Evolutionary conservation across 2,329 filamentous ascomycete species (phyloP).

Genomic region (Aspergillus tanneri): DNA sequence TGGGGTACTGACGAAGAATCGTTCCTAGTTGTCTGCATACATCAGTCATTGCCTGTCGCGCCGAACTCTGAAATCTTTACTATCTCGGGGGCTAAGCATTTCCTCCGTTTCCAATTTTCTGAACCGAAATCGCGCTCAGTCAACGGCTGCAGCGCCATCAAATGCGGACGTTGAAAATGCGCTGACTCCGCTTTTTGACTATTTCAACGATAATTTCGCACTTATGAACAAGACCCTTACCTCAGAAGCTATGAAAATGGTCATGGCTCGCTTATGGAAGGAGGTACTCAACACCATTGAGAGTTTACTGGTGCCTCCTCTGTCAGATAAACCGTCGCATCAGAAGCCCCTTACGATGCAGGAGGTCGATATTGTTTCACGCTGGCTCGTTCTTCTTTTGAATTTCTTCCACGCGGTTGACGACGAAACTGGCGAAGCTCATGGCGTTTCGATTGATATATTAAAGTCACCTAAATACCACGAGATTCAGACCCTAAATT

Average conservation of each 20-base stretch:
- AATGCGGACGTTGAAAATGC: slow-evolving; percentile 75
- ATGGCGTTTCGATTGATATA: slow-evolving; percentile 86
- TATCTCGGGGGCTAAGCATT: slow-evolving; percentile 70
- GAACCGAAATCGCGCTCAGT: slow-evolving; percentile 51
- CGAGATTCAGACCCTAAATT: slow-evolving; percentile 92
- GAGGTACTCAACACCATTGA: slow-evolving; percentile 93
- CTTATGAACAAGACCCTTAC: slow-evolving; percentile 98
- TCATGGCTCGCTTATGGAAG: slow-evolving; percentile 98
- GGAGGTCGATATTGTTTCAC: slow-evolving; percentile 91
- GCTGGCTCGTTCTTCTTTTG: slow-evolving; percentile 87
- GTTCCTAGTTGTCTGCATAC: slow-evolving; percentile 74
- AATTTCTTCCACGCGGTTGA: slow-evolving; percentile 94
- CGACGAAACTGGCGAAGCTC: slow-evolving; percentile 75
- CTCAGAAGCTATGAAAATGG: slow-evolving; percentile 92
- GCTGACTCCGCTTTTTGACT: slow-evolving; percentile 79
- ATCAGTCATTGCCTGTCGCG: slow-evolving; percentile 86
- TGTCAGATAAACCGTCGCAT: slow-evolving; percentile 89
- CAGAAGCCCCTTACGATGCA: slow-evolving; percentile 81
- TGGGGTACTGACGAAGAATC: slow-evolving; percentile 1
- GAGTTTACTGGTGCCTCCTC: slow-evolving; percentile 80
- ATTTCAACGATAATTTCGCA: slow-evolving; percentile 98
- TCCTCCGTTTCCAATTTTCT: slow-evolving; percentile 72
- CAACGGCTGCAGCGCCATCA: slow-evolving; percentile 58
- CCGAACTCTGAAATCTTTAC: slow-evolving; percentile 71
- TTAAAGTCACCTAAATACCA: slow-evolving; percentile 98